These are phyloP conservation scores for Geum urbanum DNA, from an alignment of 306 rosid species.

Conservation along the genomic window DNA sequence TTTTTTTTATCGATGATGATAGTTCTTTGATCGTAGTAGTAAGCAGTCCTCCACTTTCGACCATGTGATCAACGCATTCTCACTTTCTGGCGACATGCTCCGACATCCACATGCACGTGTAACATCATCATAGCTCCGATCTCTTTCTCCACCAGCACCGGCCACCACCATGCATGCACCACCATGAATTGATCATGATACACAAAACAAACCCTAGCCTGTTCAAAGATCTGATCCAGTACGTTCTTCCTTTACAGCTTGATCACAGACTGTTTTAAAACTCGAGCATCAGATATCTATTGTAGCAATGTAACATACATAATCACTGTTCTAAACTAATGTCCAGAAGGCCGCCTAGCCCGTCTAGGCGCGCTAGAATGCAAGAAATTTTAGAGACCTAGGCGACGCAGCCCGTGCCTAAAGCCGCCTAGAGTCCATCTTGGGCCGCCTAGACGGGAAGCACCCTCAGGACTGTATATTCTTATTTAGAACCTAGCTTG, in stretches of 20 bases:
- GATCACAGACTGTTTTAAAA: background rate
- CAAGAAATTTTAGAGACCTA: no score
- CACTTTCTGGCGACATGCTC: constrained; percentile 35
- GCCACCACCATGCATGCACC: background rate
- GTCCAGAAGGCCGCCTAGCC: no score
- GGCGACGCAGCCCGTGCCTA: no score
- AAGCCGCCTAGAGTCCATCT: no score
- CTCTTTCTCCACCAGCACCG: background rate
- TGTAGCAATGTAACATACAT: no score
- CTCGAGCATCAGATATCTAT: background rate
- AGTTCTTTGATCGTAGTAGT: background rate
- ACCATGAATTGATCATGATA: background rate
- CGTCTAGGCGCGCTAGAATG: no score
- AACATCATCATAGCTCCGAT: constrained; percentile 11
- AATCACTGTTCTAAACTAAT: no score
- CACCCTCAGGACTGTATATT: no score
- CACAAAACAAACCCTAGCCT: background rate
- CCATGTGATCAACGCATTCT: constrained; percentile 31
- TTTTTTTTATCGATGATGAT: constrained; percentile 17
- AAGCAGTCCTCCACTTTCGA: constrained; percentile 6
- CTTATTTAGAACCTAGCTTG: no score
- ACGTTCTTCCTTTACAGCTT: constrained; percentile 18
- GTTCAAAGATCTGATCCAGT: background rate
- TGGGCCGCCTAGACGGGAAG: no score
- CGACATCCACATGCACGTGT: constrained; percentile 26